Evolutionary conservation across 495 filamentous ascomycete genomes (phyloP), one percentile per base, ranked within the genome.

Genomic region (Evernia prunastri): DNA sequence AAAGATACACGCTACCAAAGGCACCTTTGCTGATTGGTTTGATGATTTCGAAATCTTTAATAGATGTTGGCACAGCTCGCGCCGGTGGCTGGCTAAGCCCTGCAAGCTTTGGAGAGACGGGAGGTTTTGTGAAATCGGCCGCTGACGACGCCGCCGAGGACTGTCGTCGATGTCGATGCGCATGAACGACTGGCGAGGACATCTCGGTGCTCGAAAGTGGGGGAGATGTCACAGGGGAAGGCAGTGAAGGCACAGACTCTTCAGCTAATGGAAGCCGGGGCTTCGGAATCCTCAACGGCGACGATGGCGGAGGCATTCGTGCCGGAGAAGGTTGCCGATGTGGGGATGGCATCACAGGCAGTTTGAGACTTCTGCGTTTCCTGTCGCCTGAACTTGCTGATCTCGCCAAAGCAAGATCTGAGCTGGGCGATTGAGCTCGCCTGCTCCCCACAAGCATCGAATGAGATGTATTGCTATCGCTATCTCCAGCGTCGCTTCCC

Each of bases 1-100:
- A 90, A 61, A 98, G 75, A 70, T 97, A 98, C 17, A 98, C 94
- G 74, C 94, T 97, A 8, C 94, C 94, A 76, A 98, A 98, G 18
- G 94, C 94, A 63, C 94, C 94, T 75, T 97, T 97, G 77, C 94
- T 98, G 72, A 98, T 98, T 31, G 94, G 94, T 69, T 98, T 98
- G 76, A 98, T 96, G 69, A 98, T 96, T 70, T 98, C 94, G 72
- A 98, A 98, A 71, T 98, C 94, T 71, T 97, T 97, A 78, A 98
- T 98, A 0, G 94, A 98, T 29, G 91, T 89, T 5, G 92, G 89
- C 10, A 90, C 86, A 8, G 94, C 92, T 49, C 92, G 87, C 33
- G 89, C 87, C 47, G 91, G 88, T 18, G 84, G 84, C 63, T 90
- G 88, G 62, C 78, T 82, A 27, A 83, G 77, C 9, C 88, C 87